Evolutionary conservation across 1,284 basidiomycete species (phyloP).

Genomic region (Apiotrichum mycotoxinovorans): DNA sequence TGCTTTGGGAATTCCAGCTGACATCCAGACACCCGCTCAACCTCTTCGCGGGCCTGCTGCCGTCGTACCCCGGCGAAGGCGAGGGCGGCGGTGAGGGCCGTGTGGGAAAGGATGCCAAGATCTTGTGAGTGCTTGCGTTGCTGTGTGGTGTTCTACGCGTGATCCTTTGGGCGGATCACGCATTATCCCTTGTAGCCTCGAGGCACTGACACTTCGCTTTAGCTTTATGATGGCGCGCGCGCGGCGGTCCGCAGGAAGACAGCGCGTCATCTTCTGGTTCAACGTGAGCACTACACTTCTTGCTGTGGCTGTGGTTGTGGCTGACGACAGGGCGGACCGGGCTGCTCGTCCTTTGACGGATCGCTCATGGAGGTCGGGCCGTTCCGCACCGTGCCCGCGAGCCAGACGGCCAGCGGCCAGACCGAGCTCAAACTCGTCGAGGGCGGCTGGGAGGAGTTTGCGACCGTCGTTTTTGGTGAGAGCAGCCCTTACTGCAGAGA

Average conservation of each 20-base stretch:
- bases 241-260: conserved; percentile 76
- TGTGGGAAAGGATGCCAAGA: conserved; percentile 43
- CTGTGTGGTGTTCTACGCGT: no score
- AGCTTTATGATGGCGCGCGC: conserved; percentile 88
- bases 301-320: neutral
- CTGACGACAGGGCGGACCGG: conserved; percentile 72
- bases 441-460: conserved; percentile 98
- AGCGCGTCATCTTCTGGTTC: conserved; percentile 92
- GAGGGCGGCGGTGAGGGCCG: conserved; percentile 43
- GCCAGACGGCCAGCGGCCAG: conserved; percentile 53
- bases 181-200: no score
- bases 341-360: conserved; percentile 95
- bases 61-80: conserved; percentile 66
- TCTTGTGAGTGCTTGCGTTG: conserved; percentile 47
- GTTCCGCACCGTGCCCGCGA: conserved; percentile 62
- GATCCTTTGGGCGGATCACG: no score
- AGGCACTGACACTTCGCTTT: no score
- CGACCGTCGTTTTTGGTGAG: conserved; percentile 89
- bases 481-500: no score
- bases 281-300: conserved; percentile 61
- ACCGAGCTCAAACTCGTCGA: conserved; percentile 73
- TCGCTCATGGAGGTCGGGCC: conserved; percentile 98
- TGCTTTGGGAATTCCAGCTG: conserved; percentile 4
- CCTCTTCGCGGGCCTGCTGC: conserved; percentile 75
- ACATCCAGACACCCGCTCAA: conserved; percentile 60